phyloP scores from a whole-genome alignment of 306 rosid species.

The Corylus americana region DNA sequence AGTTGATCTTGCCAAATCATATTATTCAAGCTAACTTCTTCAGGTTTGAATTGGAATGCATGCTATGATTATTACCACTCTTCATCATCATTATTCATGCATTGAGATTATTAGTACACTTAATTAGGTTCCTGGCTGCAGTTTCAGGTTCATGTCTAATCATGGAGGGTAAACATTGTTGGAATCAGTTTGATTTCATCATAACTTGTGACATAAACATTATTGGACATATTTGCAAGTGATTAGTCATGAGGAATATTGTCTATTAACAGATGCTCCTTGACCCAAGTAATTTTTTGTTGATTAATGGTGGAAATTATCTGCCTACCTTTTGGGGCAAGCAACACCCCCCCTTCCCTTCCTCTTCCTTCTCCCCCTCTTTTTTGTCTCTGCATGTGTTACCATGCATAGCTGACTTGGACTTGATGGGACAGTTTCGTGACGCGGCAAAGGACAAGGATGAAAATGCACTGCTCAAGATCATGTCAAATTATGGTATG shows the following conservation, averaged over 20 bases:
- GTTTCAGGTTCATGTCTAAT: too few species aligned
- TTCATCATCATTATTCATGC: too few species aligned
- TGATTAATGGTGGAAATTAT: background rate
- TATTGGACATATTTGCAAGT: background rate
- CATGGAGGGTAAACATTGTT: background rate
- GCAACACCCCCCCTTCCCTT: background rate
- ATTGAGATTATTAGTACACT: too few species aligned
- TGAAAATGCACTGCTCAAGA: constrained; percentile 52
- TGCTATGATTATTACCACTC: too few species aligned
- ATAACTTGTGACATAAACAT: background rate
- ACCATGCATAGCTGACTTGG: background rate
- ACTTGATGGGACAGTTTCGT: constrained; percentile 58
- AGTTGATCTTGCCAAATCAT: background rate
- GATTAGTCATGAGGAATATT: background rate
- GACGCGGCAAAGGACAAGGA: constrained; percentile 59
- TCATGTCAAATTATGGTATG: constrained; percentile 89
- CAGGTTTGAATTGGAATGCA: background rate
- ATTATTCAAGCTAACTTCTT: background rate
- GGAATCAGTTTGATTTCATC: background rate
- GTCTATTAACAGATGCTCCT: background rate
- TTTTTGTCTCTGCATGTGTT: background rate
- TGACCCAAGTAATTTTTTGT: background rate
- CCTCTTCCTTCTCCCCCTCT: background rate
- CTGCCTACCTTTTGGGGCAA: background rate
- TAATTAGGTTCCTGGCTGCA: too few species aligned